Evolutionary conservation across 129 eudicot species (phyloP).

Genomic region (sunflower (Helianthus annuus)): DNA sequence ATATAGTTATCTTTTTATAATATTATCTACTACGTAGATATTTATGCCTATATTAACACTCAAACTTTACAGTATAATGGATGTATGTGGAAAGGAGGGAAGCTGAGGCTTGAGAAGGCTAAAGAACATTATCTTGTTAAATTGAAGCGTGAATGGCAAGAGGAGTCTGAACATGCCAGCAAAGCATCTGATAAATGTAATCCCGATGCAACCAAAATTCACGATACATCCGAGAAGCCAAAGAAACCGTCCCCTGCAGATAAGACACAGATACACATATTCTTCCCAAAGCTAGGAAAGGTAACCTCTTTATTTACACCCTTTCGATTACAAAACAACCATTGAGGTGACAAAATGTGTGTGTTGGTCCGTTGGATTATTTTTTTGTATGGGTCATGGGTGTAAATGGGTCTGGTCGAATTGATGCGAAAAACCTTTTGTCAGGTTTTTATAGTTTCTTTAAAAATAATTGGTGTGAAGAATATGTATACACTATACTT

Average conservation of each 20-base stretch:
- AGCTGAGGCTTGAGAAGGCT: slow-evolving; percentile 84
- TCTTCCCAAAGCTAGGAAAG: slow-evolving; percentile 82
- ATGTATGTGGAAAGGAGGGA: slow-evolving; percentile 97
- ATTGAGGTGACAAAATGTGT: background rate
- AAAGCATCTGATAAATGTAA: slow-evolving; percentile 25
- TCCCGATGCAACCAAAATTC: slow-evolving; percentile 37
- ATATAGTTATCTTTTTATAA: background rate
- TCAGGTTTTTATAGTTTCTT: background rate
- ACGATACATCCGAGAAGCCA: slow-evolving; percentile 32
- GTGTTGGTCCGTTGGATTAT: background rate
- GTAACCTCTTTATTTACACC: slow-evolving; percentile 35
- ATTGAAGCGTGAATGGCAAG: slow-evolving; percentile 76
- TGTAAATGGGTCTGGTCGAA: background rate
- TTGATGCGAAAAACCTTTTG: background rate
- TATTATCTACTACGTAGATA: background rate
- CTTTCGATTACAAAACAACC: background rate
- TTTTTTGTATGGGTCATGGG: background rate
- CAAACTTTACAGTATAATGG: slow-evolving; percentile 73
- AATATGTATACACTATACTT: background rate
- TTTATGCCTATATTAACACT: background rate
- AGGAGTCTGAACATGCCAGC: slow-evolving; percentile 51
- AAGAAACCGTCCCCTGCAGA: slow-evolving; percentile 45
- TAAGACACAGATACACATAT: slow-evolving; percentile 55
- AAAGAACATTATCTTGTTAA: slow-evolving; percentile 76
- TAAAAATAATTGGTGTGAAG: background rate